These are phyloP conservation scores for Phytophthora hibernalis DNA, from an alignment of 352 stramenopile genomes.

Conservation along the genomic window DNA sequence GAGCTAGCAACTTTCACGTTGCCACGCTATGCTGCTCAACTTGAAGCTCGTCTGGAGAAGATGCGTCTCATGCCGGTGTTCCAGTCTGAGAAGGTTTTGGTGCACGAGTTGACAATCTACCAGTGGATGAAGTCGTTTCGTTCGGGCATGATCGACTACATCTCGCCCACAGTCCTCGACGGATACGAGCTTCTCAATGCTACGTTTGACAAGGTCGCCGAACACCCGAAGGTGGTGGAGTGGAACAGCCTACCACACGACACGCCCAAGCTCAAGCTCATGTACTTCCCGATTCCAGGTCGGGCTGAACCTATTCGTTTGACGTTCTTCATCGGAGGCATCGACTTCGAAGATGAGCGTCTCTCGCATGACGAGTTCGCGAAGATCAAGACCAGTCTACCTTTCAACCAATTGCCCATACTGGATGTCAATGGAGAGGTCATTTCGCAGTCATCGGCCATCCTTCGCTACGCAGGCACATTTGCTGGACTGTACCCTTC, in stretches of 20 bases:
- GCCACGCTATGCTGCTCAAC: conserved; percentile 30
- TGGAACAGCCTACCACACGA: conserved; percentile 38
- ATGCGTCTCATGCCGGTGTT: conserved; percentile 43
- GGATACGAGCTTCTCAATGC: conserved; percentile 38
- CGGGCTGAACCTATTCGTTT: conserved; percentile 58
- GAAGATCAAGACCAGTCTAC: conserved; percentile 41
- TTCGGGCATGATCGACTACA: conserved; percentile 44
- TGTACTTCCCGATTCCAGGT: conserved; percentile 53
- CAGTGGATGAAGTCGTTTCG: conserved; percentile 34
- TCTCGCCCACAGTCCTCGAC: conserved; percentile 41
- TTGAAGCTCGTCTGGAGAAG: conserved; percentile 46
- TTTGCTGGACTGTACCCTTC: conserved; percentile 52
- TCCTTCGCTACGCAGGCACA: conserved; percentile 69
- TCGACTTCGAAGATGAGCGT: conserved; percentile 58
- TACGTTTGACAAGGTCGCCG: conserved; percentile 37
- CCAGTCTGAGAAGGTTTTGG: conserved; percentile 35
- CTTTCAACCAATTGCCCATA: conserved; percentile 55
- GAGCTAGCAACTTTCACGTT: conserved; percentile 38
- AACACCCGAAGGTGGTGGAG: conserved; percentile 38
- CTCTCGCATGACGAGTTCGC: conserved; percentile 45
- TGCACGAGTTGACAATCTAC: conserved; percentile 50
- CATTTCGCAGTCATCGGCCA: conserved; percentile 50
- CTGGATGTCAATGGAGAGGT: conserved; percentile 54
- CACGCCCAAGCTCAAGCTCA: conserved; percentile 48
- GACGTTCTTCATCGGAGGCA: conserved; percentile 51